phyloP scores from a whole-genome alignment of 2,329 filamentous ascomycete species.

The Aspergillus arachidicola region DNA sequence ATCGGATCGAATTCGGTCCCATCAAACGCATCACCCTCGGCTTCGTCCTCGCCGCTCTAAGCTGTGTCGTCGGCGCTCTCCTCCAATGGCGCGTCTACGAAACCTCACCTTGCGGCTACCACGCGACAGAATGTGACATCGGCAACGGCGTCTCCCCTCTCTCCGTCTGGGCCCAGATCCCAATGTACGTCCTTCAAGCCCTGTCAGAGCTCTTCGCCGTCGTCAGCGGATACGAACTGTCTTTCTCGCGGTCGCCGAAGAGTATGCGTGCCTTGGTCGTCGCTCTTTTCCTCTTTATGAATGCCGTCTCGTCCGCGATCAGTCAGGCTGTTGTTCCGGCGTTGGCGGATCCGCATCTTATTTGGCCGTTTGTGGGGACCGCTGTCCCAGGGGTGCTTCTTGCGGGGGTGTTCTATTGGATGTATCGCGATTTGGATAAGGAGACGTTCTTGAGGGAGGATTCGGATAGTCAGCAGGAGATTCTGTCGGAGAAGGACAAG shows the following conservation, averaged over 20 bases:
- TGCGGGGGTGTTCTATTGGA: not conserved
- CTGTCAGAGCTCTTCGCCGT: not conserved
- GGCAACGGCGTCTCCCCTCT: not conserved
- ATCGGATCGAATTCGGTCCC: not conserved
- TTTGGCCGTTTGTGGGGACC: not conserved
- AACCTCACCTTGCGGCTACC: not conserved
- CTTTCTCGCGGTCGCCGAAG: not conserved
- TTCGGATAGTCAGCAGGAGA: not conserved
- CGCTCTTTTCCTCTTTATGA: not conserved
- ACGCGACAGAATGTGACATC: not conserved
- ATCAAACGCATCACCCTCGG: not conserved
- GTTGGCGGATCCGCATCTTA: not conserved
- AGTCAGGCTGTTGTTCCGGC: not conserved
- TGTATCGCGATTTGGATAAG: not conserved
- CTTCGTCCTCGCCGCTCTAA: not conserved
- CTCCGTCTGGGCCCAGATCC: not conserved
- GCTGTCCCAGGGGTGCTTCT: not conserved
- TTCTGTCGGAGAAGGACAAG: not conserved
- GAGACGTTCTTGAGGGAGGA: not conserved
- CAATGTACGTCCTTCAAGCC: not conserved
- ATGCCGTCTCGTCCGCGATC: not conserved
- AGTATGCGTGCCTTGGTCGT: not conserved
- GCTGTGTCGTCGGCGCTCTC: not conserved
- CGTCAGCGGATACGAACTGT: not conserved
- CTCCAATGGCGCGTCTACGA: not conserved